Conservation (phyloP, 2,329 filamentous ascomycete species). For the Magnaporthiopsis rhizophila region DNA sequence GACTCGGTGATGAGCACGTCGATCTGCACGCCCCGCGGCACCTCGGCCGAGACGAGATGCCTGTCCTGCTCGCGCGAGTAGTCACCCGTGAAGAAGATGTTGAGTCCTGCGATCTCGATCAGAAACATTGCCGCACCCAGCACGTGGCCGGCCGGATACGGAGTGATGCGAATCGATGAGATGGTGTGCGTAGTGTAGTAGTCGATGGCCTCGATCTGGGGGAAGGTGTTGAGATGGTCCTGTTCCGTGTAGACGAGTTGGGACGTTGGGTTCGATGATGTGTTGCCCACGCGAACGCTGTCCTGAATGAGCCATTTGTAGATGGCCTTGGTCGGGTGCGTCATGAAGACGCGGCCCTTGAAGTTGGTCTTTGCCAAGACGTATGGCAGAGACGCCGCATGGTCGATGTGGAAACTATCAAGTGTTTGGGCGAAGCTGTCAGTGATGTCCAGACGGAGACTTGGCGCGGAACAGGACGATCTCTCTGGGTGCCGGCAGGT, state of each 20-base stretch:
- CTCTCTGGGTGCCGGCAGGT: neutral
- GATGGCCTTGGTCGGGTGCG: slow-evolving; percentile 96
- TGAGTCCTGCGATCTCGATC: slow-evolving; percentile 92
- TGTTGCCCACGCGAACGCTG: slow-evolving; percentile 80
- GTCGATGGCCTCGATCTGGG: slow-evolving; percentile 92
- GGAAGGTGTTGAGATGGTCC: slow-evolving; percentile 88
- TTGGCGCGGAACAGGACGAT: neutral
- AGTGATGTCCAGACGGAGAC: slow-evolving; percentile 4
- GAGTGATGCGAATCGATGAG: slow-evolving; percentile 91
- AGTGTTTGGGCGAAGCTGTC: slow-evolving; percentile 5
- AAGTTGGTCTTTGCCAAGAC: slow-evolving; percentile 98
- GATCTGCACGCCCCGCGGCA: slow-evolving; percentile 81
- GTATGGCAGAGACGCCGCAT: slow-evolving; percentile 97
- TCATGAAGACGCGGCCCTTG: slow-evolving; percentile 95
- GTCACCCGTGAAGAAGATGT: slow-evolving; percentile 95
- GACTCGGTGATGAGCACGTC: slow-evolving; percentile 97
- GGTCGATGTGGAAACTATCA: slow-evolving; percentile 89
- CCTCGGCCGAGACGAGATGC: slow-evolving; percentile 87
- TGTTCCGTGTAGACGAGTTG: slow-evolving; percentile 89
- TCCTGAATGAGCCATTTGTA: slow-evolving; percentile 99
- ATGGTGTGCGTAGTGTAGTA: slow-evolving; percentile 98
- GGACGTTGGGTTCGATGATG: slow-evolving; percentile 52
- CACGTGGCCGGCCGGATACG: slow-evolving; percentile 96
- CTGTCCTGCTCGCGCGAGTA: slow-evolving; percentile 94
- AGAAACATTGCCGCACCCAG: slow-evolving; percentile 97